A percentile compares a stretch with the other conserved stretches of the same genome.
Evolutionary conservation across 441 rosid genomes (phyloP).

Genomic region (Populus hybrid): DNA sequence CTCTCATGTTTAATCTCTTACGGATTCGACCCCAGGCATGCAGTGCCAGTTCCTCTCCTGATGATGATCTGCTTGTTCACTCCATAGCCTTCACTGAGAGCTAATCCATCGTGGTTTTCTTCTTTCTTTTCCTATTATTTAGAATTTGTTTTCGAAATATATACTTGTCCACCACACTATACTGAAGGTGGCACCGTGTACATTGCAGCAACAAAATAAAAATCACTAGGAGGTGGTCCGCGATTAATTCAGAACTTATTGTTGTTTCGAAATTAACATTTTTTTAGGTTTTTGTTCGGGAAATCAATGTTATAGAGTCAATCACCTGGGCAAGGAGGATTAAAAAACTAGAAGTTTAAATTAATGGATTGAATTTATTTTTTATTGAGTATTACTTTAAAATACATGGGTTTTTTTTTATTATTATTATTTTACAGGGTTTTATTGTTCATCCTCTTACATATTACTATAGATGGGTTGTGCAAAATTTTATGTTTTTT

Average conservation of each 20-base stretch:
- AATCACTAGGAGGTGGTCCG: neutral
- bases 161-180: neutral
- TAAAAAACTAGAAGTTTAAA: too few relatives aligned
- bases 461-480: too few relatives aligned
- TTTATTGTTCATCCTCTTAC: too few relatives aligned
- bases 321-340: too few relatives aligned
- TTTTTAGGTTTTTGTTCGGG: too few relatives aligned
- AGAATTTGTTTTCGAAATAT: neutral
- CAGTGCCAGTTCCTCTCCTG: constrained; percentile 31
- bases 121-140: neutral
- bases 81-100: constrained; percentile 20
- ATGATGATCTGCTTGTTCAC: constrained; percentile 22
- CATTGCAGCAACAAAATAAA: neutral
- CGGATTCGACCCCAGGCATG: constrained; percentile 33
- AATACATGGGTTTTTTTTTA: too few relatives aligned
- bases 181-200: neutral
- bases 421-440: too few relatives aligned
- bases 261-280: neutral
- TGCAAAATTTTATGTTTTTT: too few relatives aligned
- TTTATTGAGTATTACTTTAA: too few relatives aligned
- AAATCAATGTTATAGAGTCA: too few relatives aligned
- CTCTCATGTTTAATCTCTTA: constrained; percentile 39
- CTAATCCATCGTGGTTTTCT: neutral
- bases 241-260: neutral
- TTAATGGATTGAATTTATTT: too few relatives aligned